Evolutionary conservation across 805 yeast species (phyloP).

Genomic region (Wickerhamiella dianesei): DNA sequence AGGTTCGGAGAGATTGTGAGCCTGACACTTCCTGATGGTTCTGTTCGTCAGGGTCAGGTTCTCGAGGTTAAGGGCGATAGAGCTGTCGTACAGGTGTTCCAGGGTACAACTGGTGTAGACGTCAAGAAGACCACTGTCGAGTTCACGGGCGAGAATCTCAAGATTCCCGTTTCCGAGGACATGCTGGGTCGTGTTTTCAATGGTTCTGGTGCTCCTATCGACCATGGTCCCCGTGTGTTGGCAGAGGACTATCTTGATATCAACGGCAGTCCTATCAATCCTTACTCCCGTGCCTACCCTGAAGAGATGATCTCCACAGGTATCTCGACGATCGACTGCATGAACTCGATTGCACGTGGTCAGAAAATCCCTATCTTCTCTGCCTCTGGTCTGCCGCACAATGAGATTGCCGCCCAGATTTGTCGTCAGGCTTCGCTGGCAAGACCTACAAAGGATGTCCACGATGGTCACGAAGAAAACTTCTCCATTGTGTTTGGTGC

Average conservation of each 20-base stretch:
- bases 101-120: conserved; percentile 98
- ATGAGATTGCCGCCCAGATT: conserved; percentile 98
- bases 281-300: conserved; percentile 95
- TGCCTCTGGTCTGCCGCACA: conserved; percentile 98
- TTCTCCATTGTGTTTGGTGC: conserved; percentile 99
- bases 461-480: conserved; percentile 98
- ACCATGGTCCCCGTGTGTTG: conserved; percentile 93
- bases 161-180: conserved; percentile 91
- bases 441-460: conserved; percentile 98
- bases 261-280: conserved; percentile 98
- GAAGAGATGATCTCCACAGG: conserved; percentile 99
- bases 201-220: conserved; percentile 98
- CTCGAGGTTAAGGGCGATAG: conserved; percentile 93
- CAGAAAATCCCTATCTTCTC: conserved; percentile 98
- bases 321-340: conserved; percentile 94
- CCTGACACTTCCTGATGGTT: conserved; percentile 91
- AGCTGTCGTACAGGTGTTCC: conserved; percentile 97
- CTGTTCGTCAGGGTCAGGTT: conserved; percentile 92
- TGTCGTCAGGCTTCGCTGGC: conserved; percentile 99
- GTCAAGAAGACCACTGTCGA: conserved; percentile 95
- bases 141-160: conserved; percentile 89
- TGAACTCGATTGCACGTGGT: conserved; percentile 99
- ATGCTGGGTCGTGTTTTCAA: conserved; percentile 95
- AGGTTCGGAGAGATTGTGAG: conserved; percentile 94
- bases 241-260: conserved; percentile 98